Percentiles rank a stretch among this genome's conserved stretches.
Conservation (phyloP, 106 monocot genomes). For the Phalaenopsis aphrodite region DNA sequence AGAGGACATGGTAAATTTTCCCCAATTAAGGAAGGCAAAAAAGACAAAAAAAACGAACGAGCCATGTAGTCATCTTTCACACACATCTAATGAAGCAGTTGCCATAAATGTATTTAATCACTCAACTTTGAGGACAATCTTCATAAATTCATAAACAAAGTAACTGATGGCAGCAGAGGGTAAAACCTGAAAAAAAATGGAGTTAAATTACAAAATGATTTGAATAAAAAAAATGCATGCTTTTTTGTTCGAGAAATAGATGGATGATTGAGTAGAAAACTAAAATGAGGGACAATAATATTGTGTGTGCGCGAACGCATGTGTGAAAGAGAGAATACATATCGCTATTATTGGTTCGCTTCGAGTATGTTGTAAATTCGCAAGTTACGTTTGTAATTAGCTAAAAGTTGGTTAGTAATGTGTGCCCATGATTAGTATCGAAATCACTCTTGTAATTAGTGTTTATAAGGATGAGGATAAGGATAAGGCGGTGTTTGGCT, state of each 20-base stretch:
- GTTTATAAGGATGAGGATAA: too few species aligned
- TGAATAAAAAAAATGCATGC: not conserved
- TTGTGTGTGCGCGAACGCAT: too few species aligned
- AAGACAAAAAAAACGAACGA: not conserved
- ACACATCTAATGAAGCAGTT: not conserved
- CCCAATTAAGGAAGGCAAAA: not conserved
- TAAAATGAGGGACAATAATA: not conserved
- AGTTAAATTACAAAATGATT: not conserved
- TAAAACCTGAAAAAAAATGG: conserved; percentile 46
- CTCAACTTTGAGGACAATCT: conserved; percentile 80
- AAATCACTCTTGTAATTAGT: too few species aligned
- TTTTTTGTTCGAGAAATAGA: not conserved
- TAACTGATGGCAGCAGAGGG: conserved; percentile 92
- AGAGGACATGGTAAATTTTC: not conserved
- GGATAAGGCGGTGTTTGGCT: too few species aligned
- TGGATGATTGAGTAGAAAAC: not conserved
- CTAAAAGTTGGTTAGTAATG: too few species aligned
- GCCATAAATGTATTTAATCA: conserved; percentile 19
- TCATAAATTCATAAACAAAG: conserved; percentile 92
- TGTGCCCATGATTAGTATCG: too few species aligned
- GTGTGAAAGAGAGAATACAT: too few species aligned
- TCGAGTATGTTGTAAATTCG: too few species aligned
- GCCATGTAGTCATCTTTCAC: too few species aligned
- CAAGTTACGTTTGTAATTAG: too few species aligned
- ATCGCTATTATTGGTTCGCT: too few species aligned